Evolutionary conservation across 163 green algal species (phyloP).

Genomic region (Volvox carteri): DNA sequence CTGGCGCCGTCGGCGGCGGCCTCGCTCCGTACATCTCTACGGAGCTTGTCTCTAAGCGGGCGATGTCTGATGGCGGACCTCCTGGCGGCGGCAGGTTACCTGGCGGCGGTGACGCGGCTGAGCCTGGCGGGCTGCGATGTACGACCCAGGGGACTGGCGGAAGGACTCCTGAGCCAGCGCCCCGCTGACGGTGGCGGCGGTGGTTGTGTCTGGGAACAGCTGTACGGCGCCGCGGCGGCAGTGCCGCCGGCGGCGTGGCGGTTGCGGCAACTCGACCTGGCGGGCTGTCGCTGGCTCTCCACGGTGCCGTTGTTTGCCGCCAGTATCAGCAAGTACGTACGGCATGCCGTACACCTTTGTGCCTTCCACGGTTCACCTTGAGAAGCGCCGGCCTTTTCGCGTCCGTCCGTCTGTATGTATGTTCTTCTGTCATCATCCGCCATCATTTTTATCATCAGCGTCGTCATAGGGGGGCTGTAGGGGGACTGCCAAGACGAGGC

Average conservation of each 20-base stretch:
- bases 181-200: neutral
- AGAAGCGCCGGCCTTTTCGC: no score
- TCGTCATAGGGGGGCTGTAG: no score
- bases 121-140: conserved; percentile 13
- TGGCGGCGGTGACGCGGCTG: neutral
- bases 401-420: no score
- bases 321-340: conserved; percentile 9
- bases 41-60: neutral
- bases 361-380: no score
- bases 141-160: neutral
- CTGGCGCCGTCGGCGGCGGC: neutral
- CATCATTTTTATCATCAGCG: no score
- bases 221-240: neutral
- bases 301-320: conserved; percentile 1
- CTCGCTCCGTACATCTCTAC: neutral
- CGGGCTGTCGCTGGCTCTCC: neutral
- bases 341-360: no score
- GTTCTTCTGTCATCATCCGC: no score
- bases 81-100: neutral
- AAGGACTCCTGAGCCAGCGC: neutral
- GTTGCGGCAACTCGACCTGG: neutral
- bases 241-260: conserved; percentile 3
- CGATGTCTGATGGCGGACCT: conserved; percentile 7
- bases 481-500: no score
- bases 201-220: neutral